These are phyloP conservation scores for Musa beccarii DNA, from an alignment of 176 grass and related monocot genomes.

Conservation along the genomic window DNA sequence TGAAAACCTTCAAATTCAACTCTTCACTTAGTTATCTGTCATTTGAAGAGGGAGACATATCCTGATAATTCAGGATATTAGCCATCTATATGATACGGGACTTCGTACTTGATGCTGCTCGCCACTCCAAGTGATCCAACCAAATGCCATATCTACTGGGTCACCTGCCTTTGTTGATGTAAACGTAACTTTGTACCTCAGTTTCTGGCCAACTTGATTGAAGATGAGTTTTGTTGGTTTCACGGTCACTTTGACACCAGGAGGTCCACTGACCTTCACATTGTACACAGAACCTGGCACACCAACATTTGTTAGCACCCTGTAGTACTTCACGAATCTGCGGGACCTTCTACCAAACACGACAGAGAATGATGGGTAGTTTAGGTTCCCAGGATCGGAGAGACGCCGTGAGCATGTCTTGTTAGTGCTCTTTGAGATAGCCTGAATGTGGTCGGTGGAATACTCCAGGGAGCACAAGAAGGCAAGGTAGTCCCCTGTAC, in stretches of 20 bases:
- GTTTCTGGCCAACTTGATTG: constrained; percentile 40
- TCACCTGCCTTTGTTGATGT: constrained; percentile 35
- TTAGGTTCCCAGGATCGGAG: constrained; percentile 61
- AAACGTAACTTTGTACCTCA: constrained; percentile 48
- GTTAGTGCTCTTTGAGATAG: constrained; percentile 40
- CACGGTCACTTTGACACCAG: constrained; percentile 45
- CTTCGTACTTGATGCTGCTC: constrained; percentile 53
- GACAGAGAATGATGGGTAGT: constrained; percentile 90
- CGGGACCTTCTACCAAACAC: constrained; percentile 43
- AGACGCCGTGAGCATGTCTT: constrained; percentile 59
- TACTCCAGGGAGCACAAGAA: constrained; percentile 72
- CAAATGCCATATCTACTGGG: constrained; percentile 43
- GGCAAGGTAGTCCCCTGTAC: constrained; percentile 57
- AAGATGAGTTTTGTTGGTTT: constrained; percentile 66
- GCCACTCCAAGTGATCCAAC: constrained; percentile 70
- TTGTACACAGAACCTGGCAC: constrained; percentile 30
- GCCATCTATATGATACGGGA: constrained; percentile 63
- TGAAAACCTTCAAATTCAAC: not conserved
- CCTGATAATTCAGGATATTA: constrained; percentile 5
- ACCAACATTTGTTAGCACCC: constrained; percentile 78
- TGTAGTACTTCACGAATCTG: constrained; percentile 42
- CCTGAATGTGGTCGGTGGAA: constrained; percentile 46
- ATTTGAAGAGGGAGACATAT: not conserved
- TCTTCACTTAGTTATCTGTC: not conserved
- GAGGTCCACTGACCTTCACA: constrained; percentile 31